Percentiles rank a stretch among this genome's conserved stretches.
phyloP scores from a whole-genome alignment of 2,329 filamentous ascomycete species.

The Cadophora gregata region DNA sequence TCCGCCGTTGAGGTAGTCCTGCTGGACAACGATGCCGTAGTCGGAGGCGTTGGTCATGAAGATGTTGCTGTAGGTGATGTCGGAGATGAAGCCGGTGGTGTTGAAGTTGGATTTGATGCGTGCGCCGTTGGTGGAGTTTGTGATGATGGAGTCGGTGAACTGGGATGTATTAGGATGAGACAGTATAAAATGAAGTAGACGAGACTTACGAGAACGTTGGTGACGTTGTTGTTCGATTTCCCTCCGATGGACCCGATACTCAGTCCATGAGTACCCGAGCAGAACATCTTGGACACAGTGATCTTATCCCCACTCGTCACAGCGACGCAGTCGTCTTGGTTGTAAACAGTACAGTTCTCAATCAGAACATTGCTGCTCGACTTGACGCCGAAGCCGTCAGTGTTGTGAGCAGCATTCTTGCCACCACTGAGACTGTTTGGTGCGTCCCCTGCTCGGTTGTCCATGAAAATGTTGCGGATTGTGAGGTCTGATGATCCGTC shows the following conservation, averaged over 20 bases:
- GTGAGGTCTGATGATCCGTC: constrained; percentile 50
- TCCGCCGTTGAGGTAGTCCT: constrained; percentile 58
- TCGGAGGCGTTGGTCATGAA: constrained; percentile 50
- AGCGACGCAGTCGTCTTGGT: constrained; percentile 45
- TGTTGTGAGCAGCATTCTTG: constrained; percentile 52
- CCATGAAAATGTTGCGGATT: constrained; percentile 58
- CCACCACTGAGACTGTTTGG: constrained; percentile 42
- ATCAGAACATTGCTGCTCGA: constrained; percentile 52
- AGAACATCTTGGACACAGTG: constrained; percentile 41
- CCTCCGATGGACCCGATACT: constrained; percentile 46
- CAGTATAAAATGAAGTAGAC: not conserved
- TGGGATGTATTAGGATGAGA: constrained; percentile 14
- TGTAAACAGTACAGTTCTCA: constrained; percentile 34
- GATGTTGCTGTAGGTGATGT: constrained; percentile 55
- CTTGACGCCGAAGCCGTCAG: constrained; percentile 58
- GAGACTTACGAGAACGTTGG: constrained; percentile 42
- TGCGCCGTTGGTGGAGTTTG: constrained; percentile 45
- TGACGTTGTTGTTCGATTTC: constrained; percentile 45
- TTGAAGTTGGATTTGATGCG: constrained; percentile 50
- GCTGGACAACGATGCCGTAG: constrained; percentile 58
- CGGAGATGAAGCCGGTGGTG: constrained; percentile 48
- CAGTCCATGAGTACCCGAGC: constrained; percentile 42
- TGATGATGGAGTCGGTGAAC: constrained; percentile 41
- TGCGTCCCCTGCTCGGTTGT: constrained; percentile 60
- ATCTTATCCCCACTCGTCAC: constrained; percentile 44